Evolutionary conservation across 331 rosid species (phyloP), one percentile per base, ranked within the genome.

Genomic region (Telfairia occidentalis): DNA sequence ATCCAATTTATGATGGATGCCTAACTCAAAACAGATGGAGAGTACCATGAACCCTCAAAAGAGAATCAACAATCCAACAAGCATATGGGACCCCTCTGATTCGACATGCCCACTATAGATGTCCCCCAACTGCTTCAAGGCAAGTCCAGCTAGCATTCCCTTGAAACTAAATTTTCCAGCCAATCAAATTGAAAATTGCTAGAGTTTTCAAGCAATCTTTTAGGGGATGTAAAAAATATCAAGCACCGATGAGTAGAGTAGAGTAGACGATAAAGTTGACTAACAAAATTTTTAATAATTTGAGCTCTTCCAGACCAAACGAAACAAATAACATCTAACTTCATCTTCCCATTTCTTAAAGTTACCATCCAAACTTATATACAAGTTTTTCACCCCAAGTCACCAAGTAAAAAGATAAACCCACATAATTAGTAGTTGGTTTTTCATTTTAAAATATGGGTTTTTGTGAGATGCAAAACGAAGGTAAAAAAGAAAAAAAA

Each of bases 1-100:
- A 78, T 80, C 92, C 79, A 84, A 86, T 84, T 32, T 74, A 81
- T 89, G 90, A 87, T 82, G 84, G 82, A 81, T 86, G 80, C 97
- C 96, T 80, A 87, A 90, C 96, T 77, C 70, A 18, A 35, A 49
- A 76, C 77, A 71, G 82, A 81, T 81, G 82, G 57, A 85, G 77
- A 65, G 87, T 59, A 86, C 85, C 80, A 77, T 86, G 85, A 88
- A 75, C 81, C 81, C 71, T 82, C 78, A 72, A 73, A 81, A 73
- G 75, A 75, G 38, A 79, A 82, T 76, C 78, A 63, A 75, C 80
- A 40, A 81, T 76, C 78, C 82, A 83, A 82, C 79, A 73, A 55
- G 79, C 26, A 12, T 2, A 75, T 78, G 92, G 95, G 92, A 78
- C 91, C 91, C 81, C 8, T 64, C 71, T 81, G 85, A 81, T 75